Base-by-base conservation (phyloP, 768 basidiomycete genomes). In the Saitozyma sp. region DNA sequence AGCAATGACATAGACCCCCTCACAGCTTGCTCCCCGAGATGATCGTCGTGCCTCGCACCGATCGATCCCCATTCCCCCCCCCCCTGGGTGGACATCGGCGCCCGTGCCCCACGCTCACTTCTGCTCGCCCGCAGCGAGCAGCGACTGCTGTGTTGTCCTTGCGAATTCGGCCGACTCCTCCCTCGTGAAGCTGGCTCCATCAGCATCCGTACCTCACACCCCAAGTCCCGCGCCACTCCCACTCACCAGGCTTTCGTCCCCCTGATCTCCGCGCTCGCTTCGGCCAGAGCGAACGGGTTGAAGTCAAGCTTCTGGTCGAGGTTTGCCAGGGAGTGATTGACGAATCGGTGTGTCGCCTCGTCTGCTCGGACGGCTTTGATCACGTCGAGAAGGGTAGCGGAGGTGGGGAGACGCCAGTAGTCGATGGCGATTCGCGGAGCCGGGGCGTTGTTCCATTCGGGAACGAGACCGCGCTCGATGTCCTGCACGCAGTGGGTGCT, bases 251-350 rank as follows among this genome's bases (percentile, higher is more conserved):
- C 81, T 53, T 85, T 86, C 54, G 81, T 84, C 11, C 95, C 95
- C 76, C 93, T 92, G 52, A 87, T 81, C 69, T 85, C 83, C 86
- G 95, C 94, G 65, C 89, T 85, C 13, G 94, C 92, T 74, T 98
- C 94, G 20, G 87, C 85, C 37, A 96, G 80, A 14, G 92, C 79
- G 65, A 81, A 80, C 1, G 81, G 81, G 65, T 94, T 96, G 69
- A 91, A 86, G 78, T 97, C 95, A 42, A 84, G 85, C 41, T 84
- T 77, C 39, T 83, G 82, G 66, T 91, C 82, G 54, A 99, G 83
- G 80, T 92, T 93, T 4, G 93, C 95, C 42, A 98, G 83, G 61
- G 89, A 91, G 81, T 98, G 95, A 79, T 98, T 98, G 66, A 95
- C 92, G 73, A 97, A 97, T 54, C 81, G 84, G 73, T 98, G 94